Evolutionary conservation across 1,284 basidiomycete genomes (phyloP), one percentile per base, ranked within the genome.

Genomic region (Cutaneotrichosporon sp.): DNA sequence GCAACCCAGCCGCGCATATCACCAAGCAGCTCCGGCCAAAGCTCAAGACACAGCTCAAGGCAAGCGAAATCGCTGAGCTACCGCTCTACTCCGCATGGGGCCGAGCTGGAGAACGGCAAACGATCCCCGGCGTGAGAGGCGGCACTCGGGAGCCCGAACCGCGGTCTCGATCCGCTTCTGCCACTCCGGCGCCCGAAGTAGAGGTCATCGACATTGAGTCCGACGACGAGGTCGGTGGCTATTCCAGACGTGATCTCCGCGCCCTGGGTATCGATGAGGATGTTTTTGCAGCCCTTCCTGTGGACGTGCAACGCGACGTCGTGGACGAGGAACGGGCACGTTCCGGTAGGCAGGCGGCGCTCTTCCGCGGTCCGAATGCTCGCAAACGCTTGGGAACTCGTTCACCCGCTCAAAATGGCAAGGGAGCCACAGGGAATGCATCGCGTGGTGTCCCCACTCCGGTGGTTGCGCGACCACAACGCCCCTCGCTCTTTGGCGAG

Each of bases 271-370:
- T 90, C 5, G 88, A 90, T 67, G 80, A 75, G 64, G 79, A 79
- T 1, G 84, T 90, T 0, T 83, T 88, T 52, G 77, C 82, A 19
- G 85, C 84, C 1, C 77, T 92, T 17, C 88, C 89, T 0, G 76
- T 75, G 1, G 85, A 88, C 22, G 76, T 90, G 19, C 81, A 82
- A 27, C 74, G 79, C 52, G 89, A 91, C 64, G 76, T 89, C 4
- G 80, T 87, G 57, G 72, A 72, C 3, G 84, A 85, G 57, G 87
- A 70, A 46, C 50, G 62, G 11, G 44, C 53, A 4, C 63, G 60
- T 44, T 37, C 47, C 82, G 81, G 1, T 77, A 33, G 64, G 5
- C 39, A 57, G 10, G 29, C 16, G 20, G 14, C 51, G 50, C 46
- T 57, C 53, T 55, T 57, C 35, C 77, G 75, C 31, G n/a, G n/a